Evolutionary conservation across 2,329 filamentous ascomycete species (phyloP), one percentile per base, ranked within the genome.

Genomic region (Aureobasidium leucospermi): DNA sequence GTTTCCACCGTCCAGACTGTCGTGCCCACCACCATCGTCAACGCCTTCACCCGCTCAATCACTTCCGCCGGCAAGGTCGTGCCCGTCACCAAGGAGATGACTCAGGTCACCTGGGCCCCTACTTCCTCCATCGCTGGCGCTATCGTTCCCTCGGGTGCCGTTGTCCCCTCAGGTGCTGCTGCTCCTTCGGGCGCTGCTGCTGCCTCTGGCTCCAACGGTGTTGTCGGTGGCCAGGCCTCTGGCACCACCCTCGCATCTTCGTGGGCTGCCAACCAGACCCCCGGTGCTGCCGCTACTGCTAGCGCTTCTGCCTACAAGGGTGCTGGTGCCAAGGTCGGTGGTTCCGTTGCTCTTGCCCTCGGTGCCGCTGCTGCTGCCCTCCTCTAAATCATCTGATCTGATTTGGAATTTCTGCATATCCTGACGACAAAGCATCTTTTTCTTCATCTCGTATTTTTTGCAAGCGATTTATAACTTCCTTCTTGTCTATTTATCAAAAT

Each of bases 1-100:
- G 10, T 55, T 23, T 61, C 64, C 23, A 62, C 53, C 51, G 59
- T 48, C 58, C 39, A 48, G 34, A 62, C 64, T 42, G 55, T 42
- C 34, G 55, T 78, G 59, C 42, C 55, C 6, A 58, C 55, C 45
- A 57, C 53, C 31, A 23, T 57, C 15, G 34, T 46, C 42, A 46
- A 38, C 42, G 42, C 41, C 13, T 11, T 45, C 29, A 56, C 39
- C 39, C n/a, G 16, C n/a, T 56, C 38, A n/a, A 28, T 56, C 16
- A 56, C 52, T 29, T 56, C 52, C 13, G 39, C 29, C 4, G 52
- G 49, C 15, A 41, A 53, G 49, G 49, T 53, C 28, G 38, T 53
- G 13, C 49, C 49, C 49, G 49, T 53, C 28, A 53, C 49, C 51
- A 55, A 55, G 51, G 28, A 43, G 38, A 28, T 13, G 15, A 65